Base-by-base conservation (phyloP, 352 stramenopile genomes). In the Phytophthora sansomeana region DNA sequence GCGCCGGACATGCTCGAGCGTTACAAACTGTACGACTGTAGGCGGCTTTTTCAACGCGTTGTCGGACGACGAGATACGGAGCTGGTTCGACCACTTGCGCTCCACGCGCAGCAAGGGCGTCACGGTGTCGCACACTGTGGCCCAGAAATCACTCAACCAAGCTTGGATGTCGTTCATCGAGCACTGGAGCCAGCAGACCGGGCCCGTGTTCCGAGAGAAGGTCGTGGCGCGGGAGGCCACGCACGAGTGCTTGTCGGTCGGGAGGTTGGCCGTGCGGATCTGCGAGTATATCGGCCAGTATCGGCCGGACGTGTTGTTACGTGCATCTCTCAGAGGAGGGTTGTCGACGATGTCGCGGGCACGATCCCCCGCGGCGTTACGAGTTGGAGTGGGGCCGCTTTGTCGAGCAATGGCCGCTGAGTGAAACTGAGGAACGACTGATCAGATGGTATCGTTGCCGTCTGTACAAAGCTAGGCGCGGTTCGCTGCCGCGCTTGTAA, bases 51-150 rank as follows among this genome's bases (percentile, higher is more conserved):
- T n/a, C n/a, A n/a, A n/a, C n/a, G n/a, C n/a, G n/a, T n/a, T n/a
- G n/a, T n/a, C n/a, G n/a, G n/a, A n/a, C n/a, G n/a, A n/a, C n/a
- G n/a, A n/a, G n/a, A n/a, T n/a, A n/a, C n/a, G n/a, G n/a, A n/a
- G n/a, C n/a, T n/a, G n/a, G n/a, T n/a, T n/a, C n/a, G n/a, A n/a
- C n/a, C n/a, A n/a, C n/a, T n/a, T n/a, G n/a, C n/a, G n/a, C n/a
- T n/a, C n/a, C n/a, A n/a, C n/a, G n/a, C n/a, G n/a, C n/a, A 32
- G 49, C 7, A 57, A 57, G 14, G 14, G 14, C 33, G 49, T 46
- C 49, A 57, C 49, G 49, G 49, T 47, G 49, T 36, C 17, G 7
- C 14, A 13, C 17, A 57, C 49, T 35, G 49, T 57, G 49, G 47
- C 49, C 17, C 4, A 21, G 32, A n/a, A 35, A 35, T 47, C 49